Evolutionary conservation across 139 green algal species (phyloP).

Genomic region (Chlorella sp.): DNA sequence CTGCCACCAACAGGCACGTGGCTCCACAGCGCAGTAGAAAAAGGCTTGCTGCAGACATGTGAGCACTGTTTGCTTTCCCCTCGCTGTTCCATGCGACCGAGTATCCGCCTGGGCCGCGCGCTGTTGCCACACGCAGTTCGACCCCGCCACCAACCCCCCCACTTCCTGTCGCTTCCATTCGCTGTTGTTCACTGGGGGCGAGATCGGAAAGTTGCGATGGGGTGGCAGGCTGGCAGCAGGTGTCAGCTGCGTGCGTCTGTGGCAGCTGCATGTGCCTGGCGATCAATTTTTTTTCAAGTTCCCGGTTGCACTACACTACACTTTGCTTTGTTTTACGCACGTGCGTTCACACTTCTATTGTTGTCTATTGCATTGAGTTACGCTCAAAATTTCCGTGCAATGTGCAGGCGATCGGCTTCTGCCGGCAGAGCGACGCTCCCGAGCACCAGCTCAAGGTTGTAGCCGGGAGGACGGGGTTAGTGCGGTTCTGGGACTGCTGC

Average conservation of each 20-base stretch:
- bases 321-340: no score
- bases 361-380: neutral
- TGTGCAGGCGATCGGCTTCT: constrained; percentile 58
- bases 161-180: constrained; percentile 58
- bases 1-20: no score
- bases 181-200: constrained; percentile 56
- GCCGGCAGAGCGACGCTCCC: constrained; percentile 39
- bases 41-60: no score
- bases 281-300: no score
- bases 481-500: constrained; percentile 57
- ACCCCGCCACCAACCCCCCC: constrained; percentile 36
- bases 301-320: no score
- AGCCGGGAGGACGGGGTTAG: constrained; percentile 53
- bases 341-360: no score
- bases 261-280: neutral
- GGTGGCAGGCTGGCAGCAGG: constrained; percentile 14
- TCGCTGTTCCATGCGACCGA: no score
- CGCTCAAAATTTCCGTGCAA: neutral
- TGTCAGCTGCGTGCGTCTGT: neutral
- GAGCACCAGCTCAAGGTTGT: constrained; percentile 53
- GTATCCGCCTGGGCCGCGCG: no score
- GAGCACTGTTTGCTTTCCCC: no score
- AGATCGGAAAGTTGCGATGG: constrained; percentile 66
- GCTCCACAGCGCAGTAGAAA: no score
- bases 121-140: no score